Evolutionary conservation across 129 eudicot genomes (phyloP), one percentile per base, ranked within the genome.

Genomic region (Artemisia argyi): DNA sequence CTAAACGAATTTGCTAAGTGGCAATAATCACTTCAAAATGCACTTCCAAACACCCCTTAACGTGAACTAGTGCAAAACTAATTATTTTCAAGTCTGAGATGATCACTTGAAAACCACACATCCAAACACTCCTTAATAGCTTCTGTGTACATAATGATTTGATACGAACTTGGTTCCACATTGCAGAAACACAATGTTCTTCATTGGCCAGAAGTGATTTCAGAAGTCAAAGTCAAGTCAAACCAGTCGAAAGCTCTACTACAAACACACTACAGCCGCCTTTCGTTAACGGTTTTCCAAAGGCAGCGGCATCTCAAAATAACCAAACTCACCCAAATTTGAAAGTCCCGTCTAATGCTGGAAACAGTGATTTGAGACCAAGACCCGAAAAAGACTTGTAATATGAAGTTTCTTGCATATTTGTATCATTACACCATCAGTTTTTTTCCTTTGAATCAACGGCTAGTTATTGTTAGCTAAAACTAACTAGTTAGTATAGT

Each of bases 141-240:
- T 9, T 16, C 14, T 19, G 20, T 19, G 20, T 56, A 57, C 62
- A 11, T 52, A 52, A 57, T 4, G 10, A 7, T 64, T 14, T 52
- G 46, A 5, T 18, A 30, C 20, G 61, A 32, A 63, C 22, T 62
- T 73, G 16, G 19, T 24, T 63, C 44, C 47, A 17, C 44, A 11
- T 60, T 73, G 66, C 85, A 93, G 96, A 84, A 84, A 86, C 83
- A 61, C 81, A 85, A 54, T 87, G 85, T 74, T 87, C 92, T 44
- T 80, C 97, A 0, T 60, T 85, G 82, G 96, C 89, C 18, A 83
- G 84, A 82, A 78, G 79, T 12, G 92, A 90, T 16, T 77, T 82
- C 11, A 76, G 71, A 32, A 35, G 80, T 56, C 82, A 72, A 73
- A 77, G 78, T 72, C 44, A 3, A 71, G 63, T 14, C 6, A 84